Conservation (phyloP, 1,284 basidiomycete species). For the Puccinia horiana region DNA sequence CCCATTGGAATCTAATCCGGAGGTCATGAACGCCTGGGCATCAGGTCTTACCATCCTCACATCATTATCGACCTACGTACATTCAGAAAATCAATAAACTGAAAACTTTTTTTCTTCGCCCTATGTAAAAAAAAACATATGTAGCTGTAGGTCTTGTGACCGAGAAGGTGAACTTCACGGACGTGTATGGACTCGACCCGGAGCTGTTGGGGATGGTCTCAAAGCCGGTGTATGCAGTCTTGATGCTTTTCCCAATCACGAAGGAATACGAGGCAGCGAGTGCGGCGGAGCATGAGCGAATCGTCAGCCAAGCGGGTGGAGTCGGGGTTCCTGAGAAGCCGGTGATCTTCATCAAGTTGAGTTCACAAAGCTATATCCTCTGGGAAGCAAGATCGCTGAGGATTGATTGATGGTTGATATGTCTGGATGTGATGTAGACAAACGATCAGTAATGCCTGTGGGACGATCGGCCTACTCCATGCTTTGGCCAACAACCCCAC, state of each 20-base stretch:
- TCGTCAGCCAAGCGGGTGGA: conserved; percentile 13
- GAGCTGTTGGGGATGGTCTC: conserved; percentile 58
- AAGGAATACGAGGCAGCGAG: conserved; percentile 52
- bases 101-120: neutral
- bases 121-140: too few species aligned
- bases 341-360: conserved; percentile 57
- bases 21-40: conserved; percentile 54
- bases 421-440: conserved; percentile 22
- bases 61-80: too few species aligned
- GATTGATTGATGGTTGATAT: too few species aligned
- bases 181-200: conserved; percentile 58
- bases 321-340: conserved; percentile 15
- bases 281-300: conserved; percentile 51
- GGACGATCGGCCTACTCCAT: conserved; percentile 58
- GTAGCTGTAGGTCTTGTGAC: conserved; percentile 32
- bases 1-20: conserved; percentile 58
- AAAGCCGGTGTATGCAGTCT: conserved; percentile 56
- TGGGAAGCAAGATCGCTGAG: too few species aligned
- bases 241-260: conserved; percentile 57
- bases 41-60: too few species aligned
- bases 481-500: conserved; percentile 56
- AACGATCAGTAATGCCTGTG: conserved; percentile 58
- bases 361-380: too few species aligned
- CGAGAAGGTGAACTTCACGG: conserved; percentile 47
- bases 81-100: too few species aligned